Evolutionary conservation across 2,329 filamentous ascomycete species (phyloP).

Genomic region (Drechslerella stenobrocha): DNA sequence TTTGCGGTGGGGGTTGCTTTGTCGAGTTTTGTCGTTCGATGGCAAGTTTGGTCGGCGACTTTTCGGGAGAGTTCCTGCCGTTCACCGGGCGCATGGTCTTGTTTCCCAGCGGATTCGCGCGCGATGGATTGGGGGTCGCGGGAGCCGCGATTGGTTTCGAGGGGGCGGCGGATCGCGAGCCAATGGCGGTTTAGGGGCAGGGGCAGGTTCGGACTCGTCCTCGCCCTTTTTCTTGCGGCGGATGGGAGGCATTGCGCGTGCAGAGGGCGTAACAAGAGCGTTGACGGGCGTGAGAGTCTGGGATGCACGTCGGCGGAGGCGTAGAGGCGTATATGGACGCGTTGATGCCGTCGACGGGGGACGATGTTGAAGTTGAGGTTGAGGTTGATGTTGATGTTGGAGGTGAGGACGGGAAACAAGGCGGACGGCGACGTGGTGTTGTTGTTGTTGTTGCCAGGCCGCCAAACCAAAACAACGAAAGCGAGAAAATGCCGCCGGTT

Average conservation of each 20-base stretch:
- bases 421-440: conserved; percentile 13
- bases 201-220: conserved; percentile 37
- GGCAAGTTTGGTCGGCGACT: conserved; percentile 10
- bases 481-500: conserved; percentile 13
- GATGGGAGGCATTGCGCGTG: conserved; percentile 38
- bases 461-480: conserved; percentile 29
- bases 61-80: conserved; percentile 26
- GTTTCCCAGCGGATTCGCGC: conserved; percentile 37
- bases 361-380: background rate
- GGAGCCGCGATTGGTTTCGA: conserved; percentile 5
- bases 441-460: conserved; percentile 28
- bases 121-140: conserved; percentile 18
- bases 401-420: background rate
- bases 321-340: conserved; percentile 14
- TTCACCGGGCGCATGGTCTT: conserved; percentile 38
- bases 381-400: background rate
- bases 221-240: conserved; percentile 45
- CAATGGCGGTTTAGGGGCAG: conserved; percentile 13
- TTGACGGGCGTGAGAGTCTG: background rate
- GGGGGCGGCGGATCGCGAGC: conserved; percentile 18
- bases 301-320: conserved; percentile 5
- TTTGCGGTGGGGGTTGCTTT: conserved; percentile 28
- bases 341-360: conserved; percentile 1
- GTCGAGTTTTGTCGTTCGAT: conserved; percentile 1
- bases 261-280: background rate